Evolutionary conservation across 306 rosid species (phyloP), one percentile per base, ranked within the genome.

Genomic region (Lathyrus tuberosus): DNA sequence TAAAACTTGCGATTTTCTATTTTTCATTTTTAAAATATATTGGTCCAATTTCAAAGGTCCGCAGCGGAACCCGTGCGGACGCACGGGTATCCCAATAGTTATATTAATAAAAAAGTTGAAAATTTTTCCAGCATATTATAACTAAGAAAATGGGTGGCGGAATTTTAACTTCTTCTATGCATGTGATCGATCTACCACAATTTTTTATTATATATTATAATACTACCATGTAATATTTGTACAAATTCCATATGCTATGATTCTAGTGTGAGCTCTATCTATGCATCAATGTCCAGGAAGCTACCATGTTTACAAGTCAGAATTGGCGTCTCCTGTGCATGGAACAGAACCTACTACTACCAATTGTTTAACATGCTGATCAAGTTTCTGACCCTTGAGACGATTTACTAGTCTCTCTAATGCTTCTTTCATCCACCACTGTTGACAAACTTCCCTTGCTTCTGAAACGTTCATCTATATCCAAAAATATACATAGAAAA

Each of bases 361-460:
- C 3, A 17, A 13, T 71, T 75, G 59, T 49, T 73, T 62, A 9
- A 64, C 77, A 46, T 6, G 71, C 30, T 56, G 69, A 28, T 56
- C 65, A 26, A 65, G 70, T 58, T 76, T 80, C 40, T 30, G 77
- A 58, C 83, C 62, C 33, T 74, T 79, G 28, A 89, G 77, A 9
- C 92, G 96, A 65, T 56, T 79, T 17, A 87, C 90, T 61, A 92
- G 79, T 74, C 78, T 72, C 31, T 92, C 95, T 17, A 92, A 69
- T 8, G 97, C 97, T 48, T 92, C 97, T 73, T 86, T 92, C 96
- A 92, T 92, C 97, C 97, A 92, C 95, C 79, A 66, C 74, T 92
- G 91, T 71, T 83, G 87, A 73, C 97, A 92, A 40, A 78, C 96
- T 78, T 89, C 91, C 57, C 81, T 82, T 17, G 97, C 97, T 66